These are phyloP conservation scores for Boletus mariae DNA, from an alignment of 1,284 basidiomycete species.

Conservation along the genomic window DNA sequence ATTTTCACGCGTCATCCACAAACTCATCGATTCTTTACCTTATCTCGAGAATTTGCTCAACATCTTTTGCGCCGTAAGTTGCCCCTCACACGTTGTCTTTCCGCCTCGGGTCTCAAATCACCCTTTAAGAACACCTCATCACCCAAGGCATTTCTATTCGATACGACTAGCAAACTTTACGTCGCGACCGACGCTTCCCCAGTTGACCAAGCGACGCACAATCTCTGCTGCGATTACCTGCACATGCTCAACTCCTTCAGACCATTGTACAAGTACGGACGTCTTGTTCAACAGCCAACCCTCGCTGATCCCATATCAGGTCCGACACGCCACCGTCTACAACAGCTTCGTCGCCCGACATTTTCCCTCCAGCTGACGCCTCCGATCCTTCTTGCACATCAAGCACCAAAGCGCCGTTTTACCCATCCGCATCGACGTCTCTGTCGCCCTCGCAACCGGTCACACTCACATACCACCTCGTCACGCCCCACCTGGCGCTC, in stretches of 20 bases:
- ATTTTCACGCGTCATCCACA: slow-evolving; percentile 78
- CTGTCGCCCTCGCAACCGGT: slow-evolving; percentile 61
- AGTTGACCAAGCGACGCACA: slow-evolving; percentile 85
- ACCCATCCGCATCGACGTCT: slow-evolving; percentile 43
- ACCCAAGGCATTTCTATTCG: slow-evolving; percentile 91
- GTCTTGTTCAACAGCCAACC: background rate
- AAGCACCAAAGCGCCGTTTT: slow-evolving; percentile 20
- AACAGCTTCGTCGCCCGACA: background rate
- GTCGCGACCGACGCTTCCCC: slow-evolving; percentile 92
- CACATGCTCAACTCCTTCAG: slow-evolving; percentile 85
- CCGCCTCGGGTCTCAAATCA: background rate
- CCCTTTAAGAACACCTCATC: slow-evolving; percentile 75
- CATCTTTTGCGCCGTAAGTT: slow-evolving; percentile 71
- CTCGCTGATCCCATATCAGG: slow-evolving; percentile 21
- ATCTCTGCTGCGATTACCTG: slow-evolving; percentile 88
- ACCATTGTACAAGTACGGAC: slow-evolving; percentile 72
- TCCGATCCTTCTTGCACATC: background rate
- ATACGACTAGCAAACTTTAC: slow-evolving; percentile 82
- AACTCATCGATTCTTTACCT: slow-evolving; percentile 64
- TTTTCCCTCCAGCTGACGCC: background rate
- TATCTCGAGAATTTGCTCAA: slow-evolving; percentile 81
- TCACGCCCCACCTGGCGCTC: slow-evolving; percentile 78
- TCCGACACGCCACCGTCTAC: slow-evolving; percentile 33
- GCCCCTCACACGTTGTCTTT: background rate
- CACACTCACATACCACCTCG: slow-evolving; percentile 83